phyloP scores from a whole-genome alignment of 2,329 filamentous ascomycete genomes.

The Neoascochyta sp. region DNA sequence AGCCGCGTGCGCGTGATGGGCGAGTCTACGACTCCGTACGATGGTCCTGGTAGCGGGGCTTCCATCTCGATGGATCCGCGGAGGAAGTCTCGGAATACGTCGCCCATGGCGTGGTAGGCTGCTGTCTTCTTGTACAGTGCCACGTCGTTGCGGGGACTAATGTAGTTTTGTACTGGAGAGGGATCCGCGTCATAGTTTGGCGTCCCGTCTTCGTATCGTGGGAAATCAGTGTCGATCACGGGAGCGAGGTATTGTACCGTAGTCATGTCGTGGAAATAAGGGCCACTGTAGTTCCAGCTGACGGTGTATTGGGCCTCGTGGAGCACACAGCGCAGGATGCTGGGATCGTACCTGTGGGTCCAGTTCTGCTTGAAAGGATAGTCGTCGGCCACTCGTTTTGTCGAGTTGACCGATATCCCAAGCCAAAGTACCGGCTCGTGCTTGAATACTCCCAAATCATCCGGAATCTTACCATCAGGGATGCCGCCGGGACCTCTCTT shows the following conservation, averaged over 20 bases:
- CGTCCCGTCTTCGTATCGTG: conserved; percentile 35
- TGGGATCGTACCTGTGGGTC: conserved; percentile 28
- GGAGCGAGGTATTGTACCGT: conserved; percentile 22
- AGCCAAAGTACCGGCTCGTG: conserved; percentile 37
- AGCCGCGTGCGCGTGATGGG: conserved; percentile 45
- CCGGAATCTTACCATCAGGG: conserved; percentile 15
- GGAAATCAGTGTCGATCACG: conserved; percentile 31
- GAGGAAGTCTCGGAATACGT: conserved; percentile 30
- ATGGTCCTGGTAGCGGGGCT: conserved; percentile 23
- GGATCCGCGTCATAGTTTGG: conserved; percentile 31
- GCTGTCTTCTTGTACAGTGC: conserved; percentile 31
- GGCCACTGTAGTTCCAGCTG: conserved; percentile 29
- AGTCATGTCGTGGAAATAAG: conserved; percentile 22
- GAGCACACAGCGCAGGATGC: conserved; percentile 32
- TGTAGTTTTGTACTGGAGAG: conserved; percentile 19
- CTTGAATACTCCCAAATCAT: conserved; percentile 29
- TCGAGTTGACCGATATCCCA: conserved; percentile 31
- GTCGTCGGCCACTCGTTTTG: conserved; percentile 12
- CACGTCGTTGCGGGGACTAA: conserved; percentile 25
- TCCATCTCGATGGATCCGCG: conserved; percentile 30
- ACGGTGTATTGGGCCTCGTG: conserved; percentile 36
- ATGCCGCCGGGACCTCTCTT: conserved; percentile 30
- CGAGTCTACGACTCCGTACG: conserved; percentile 24
- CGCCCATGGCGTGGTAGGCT: conserved; percentile 35
- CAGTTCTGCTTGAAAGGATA: conserved; percentile 24